Percentiles rank a stretch among this genome's conserved stretches.
Evolutionary conservation across 2,329 filamentous ascomycete genomes (phyloP).

Genomic region (Fusarium temperatum): DNA sequence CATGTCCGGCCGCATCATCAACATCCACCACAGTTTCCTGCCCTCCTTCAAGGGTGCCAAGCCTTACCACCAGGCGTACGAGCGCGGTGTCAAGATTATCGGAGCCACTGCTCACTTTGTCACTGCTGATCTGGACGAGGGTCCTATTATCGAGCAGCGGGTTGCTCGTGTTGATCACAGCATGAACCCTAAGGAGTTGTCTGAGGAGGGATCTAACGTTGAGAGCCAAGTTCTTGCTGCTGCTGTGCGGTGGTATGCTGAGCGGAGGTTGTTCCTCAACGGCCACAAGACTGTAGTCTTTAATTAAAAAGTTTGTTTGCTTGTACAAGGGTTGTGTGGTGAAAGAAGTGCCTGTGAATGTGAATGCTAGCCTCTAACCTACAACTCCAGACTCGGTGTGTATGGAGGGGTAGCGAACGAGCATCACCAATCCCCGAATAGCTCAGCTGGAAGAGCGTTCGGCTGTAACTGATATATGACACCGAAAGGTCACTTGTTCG

Average conservation of each 20-base stretch:
- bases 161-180: conserved; percentile 80
- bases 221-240: conserved; percentile 85
- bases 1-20: conserved; percentile 90
- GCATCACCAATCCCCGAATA: conserved; percentile 31
- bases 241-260: conserved; percentile 85
- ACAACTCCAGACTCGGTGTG: background rate
- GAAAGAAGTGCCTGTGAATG: background rate
- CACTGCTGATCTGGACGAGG: conserved; percentile 85
- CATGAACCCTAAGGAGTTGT: conserved; percentile 78
- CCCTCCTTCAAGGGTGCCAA: conserved; percentile 89
- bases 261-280: conserved; percentile 81
- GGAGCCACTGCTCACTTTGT: conserved; percentile 88
- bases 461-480: conserved; percentile 33
- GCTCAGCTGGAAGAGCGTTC: conserved; percentile 44
- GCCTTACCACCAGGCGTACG: conserved; percentile 88
- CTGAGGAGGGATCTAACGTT: conserved; percentile 83
- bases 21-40: conserved; percentile 90
- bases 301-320: conserved; percentile 42
- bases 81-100: conserved; percentile 88
- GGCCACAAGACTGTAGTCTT: conserved; percentile 85
- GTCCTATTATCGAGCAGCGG: conserved; percentile 88
- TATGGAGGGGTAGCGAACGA: background rate
- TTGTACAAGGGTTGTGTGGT: background rate
- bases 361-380: background rate
- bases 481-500: conserved; percentile 42